Conservation (phyloP, 2,329 filamentous ascomycete genomes). For the Cucurbitaria berberidis region DNA sequence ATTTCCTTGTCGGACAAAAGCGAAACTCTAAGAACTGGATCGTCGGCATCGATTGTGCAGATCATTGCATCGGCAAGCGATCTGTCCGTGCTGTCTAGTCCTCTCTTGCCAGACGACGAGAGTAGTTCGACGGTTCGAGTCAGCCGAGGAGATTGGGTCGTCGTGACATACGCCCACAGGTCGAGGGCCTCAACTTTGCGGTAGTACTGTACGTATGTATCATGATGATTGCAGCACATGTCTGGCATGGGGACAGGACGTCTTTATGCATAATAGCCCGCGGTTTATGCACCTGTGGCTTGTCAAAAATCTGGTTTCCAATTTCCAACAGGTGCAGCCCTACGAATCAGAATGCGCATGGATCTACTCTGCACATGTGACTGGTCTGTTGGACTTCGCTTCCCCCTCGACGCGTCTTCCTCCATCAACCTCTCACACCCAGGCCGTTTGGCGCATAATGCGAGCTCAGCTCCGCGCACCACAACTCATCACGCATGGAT, state of each 20-base stretch:
- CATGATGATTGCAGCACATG: neutral
- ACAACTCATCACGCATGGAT: slow-evolving; percentile 13
- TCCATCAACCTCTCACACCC: slow-evolving; percentile 24
- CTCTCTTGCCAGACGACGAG: slow-evolving; percentile 7
- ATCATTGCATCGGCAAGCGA: slow-evolving; percentile 19
- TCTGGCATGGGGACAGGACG: neutral
- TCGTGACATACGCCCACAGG: neutral
- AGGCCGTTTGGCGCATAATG: slow-evolving; percentile 6
- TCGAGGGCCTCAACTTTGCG: neutral
- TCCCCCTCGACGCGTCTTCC: slow-evolving; percentile 15
- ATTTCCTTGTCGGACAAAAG: too few species aligned
- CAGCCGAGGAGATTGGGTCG: neutral
- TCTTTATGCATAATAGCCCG: neutral
- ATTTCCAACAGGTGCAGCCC: slow-evolving; percentile 15
- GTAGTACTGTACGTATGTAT: neutral
- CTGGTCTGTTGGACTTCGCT: slow-evolving; percentile 7
- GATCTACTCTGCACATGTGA: slow-evolving; percentile 19
- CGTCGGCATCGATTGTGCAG: slow-evolving; percentile 20
- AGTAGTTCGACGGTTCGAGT: slow-evolving; percentile 3
- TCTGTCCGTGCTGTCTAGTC: slow-evolving; percentile 13
- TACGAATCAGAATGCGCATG: slow-evolving; percentile 11
- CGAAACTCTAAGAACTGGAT: slow-evolving; percentile 22
- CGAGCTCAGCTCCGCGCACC: slow-evolving; percentile 5
- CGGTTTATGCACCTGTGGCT: slow-evolving; percentile 15
- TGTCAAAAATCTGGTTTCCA: slow-evolving; percentile 2